Evolutionary conservation across 192 early-diverging fungal genomes (phyloP).

Genomic region (Coemansia nantahalensis): DNA sequence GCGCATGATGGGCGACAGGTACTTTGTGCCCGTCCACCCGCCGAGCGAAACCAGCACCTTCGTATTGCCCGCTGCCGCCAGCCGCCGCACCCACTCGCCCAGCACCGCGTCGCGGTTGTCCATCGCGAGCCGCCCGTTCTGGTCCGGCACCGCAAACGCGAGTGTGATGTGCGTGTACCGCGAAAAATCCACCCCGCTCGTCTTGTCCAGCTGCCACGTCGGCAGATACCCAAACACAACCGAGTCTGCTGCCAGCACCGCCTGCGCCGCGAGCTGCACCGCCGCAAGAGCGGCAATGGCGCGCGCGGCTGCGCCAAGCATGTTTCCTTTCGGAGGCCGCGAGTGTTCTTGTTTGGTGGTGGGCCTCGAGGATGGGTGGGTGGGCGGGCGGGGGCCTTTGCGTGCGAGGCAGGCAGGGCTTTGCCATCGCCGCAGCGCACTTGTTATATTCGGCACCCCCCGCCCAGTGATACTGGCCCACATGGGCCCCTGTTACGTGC

Average conservation of each 20-base stretch:
- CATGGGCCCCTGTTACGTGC: too few relatives aligned
- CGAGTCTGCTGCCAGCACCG: background rate
- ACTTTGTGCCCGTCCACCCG: constrained; percentile 74
- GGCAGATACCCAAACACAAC: constrained; percentile 53
- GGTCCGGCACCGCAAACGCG: constrained; percentile 58
- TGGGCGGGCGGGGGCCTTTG: too few relatives aligned
- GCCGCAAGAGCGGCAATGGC: too few relatives aligned
- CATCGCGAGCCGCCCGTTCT: constrained; percentile 32
- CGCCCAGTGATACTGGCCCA: too few relatives aligned
- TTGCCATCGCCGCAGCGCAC: too few relatives aligned
- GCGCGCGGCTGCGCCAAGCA: too few relatives aligned
- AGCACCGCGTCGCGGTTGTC: constrained; percentile 35
- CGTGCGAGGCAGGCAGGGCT: too few relatives aligned
- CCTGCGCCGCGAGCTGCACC: background rate
- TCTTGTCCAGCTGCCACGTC: constrained; percentile 43
- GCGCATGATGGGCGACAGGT: constrained; percentile 58
- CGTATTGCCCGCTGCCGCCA: constrained; percentile 44
- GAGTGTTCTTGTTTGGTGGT: too few relatives aligned
- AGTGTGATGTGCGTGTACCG: constrained; percentile 70
- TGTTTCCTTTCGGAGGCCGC: too few relatives aligned
- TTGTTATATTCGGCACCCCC: too few relatives aligned
- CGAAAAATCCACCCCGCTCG: constrained; percentile 39
- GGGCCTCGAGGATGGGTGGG: too few relatives aligned
- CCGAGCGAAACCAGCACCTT: constrained; percentile 68
- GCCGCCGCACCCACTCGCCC: constrained; percentile 42